Percentiles rank a stretch among this genome's conserved stretches.
Evolutionary conservation across 306 rosid genomes (phyloP).

Genomic region (Spatholobus suberectus): DNA sequence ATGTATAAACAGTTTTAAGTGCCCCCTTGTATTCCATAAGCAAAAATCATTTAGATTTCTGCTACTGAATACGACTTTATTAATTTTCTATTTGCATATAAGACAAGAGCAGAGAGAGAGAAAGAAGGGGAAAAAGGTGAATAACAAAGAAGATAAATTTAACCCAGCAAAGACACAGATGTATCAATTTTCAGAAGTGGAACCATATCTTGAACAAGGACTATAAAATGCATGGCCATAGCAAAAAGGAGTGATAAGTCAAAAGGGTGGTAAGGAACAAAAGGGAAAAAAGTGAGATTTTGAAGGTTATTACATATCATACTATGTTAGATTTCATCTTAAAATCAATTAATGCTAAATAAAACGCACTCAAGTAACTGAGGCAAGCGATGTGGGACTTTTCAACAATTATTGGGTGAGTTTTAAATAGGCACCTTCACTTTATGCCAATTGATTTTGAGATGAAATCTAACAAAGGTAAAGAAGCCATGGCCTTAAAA

Average conservation of each 20-base stretch:
- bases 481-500: neutral
- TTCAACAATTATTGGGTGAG: neutral
- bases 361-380: neutral
- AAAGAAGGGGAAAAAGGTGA: neutral
- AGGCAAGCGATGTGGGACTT: neutral
- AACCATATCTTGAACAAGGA: neutral
- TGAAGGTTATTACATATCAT: slow-evolving; percentile 10
- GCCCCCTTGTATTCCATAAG: slow-evolving; percentile 34
- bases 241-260: slow-evolving; percentile 17
- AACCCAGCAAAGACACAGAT: slow-evolving; percentile 3
- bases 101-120: slow-evolving; percentile 27
- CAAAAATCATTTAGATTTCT: slow-evolving; percentile 21
- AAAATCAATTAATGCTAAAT: neutral
- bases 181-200: slow-evolving; percentile 17
- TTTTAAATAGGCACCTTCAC: no score
- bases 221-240: slow-evolving; percentile 7
- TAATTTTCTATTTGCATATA: slow-evolving; percentile 25
- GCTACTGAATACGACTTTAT: neutral
- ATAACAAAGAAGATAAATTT: slow-evolving; percentile 12
- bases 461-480: neutral
- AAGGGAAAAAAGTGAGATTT: neutral
- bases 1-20: slow-evolving; percentile 37
- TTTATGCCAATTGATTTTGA: neutral
- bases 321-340: neutral
- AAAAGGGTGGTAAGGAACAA: neutral